A percentile compares a stretch with the other conserved stretches of the same genome.
phyloP scores from a whole-genome alignment of 768 basidiomycete species.

The Gautieria morchelliformis region DNA sequence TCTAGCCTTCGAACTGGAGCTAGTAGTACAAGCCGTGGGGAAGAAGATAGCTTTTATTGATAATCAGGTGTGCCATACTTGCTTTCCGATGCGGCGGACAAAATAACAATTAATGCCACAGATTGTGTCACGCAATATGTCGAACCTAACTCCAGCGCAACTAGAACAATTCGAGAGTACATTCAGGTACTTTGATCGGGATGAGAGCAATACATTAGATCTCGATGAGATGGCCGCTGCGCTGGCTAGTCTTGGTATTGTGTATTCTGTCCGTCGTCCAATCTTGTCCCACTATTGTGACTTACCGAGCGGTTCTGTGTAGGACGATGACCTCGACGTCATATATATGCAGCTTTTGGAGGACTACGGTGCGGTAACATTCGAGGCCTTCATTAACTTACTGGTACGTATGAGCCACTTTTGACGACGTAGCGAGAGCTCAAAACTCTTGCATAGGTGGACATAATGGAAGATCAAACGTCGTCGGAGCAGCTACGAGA shows the following conservation, averaged over 20 bases:
- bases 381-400: conserved; percentile 90
- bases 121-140: conserved; percentile 91
- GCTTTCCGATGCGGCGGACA: background rate
- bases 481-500: conserved; percentile 87
- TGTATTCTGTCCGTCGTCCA: conserved; percentile 60
- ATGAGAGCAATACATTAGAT: conserved; percentile 81
- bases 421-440: background rate
- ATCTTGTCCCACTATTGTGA: background rate
- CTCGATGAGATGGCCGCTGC: conserved; percentile 88
- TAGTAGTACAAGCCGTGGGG: conserved; percentile 67
- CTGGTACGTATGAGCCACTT: conserved; percentile 38
- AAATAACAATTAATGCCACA: conserved; percentile 20
- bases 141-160: conserved; percentile 90
- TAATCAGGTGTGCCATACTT: conserved; percentile 60
- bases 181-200: conserved; percentile 95
- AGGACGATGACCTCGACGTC: conserved; percentile 82
- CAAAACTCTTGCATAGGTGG: conserved; percentile 47
- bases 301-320: background rate
- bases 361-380: conserved; percentile 83
- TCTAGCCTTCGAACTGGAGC: conserved; percentile 79
- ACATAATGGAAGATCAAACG: conserved; percentile 92
- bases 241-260: conserved; percentile 86
- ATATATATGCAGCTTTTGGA: conserved; percentile 72
- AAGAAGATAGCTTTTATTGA: conserved; percentile 96
- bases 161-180: conserved; percentile 95